Percentiles rank a stretch among this genome's conserved stretches.
These are phyloP conservation scores for Alliaria petiolata DNA, from an alignment of 345 rosid species.

Conservation along the genomic window DNA sequence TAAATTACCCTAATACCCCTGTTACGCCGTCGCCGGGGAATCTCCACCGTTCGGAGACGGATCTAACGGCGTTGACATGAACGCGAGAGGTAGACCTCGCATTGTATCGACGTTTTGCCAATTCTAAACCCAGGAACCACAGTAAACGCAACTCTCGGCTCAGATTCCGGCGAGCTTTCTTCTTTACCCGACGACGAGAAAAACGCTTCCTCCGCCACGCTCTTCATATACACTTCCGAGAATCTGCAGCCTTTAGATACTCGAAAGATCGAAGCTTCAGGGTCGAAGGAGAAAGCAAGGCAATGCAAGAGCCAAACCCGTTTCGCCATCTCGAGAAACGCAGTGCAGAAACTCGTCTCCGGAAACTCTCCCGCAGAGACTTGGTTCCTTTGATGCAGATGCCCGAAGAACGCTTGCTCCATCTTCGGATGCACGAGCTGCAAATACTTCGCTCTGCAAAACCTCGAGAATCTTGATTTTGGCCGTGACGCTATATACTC, in stretches of 20 bases:
- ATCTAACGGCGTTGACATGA: slow-evolving; percentile 16
- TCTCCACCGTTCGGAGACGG: neutral
- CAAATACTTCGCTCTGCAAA: slow-evolving; percentile 62
- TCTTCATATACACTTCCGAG: slow-evolving; percentile 88
- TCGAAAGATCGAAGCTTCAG: slow-evolving; percentile 63
- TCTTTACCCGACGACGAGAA: neutral
- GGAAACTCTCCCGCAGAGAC: slow-evolving; percentile 54
- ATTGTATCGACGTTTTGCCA: slow-evolving; percentile 63
- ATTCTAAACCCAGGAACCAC: slow-evolving; percentile 87
- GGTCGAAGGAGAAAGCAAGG: slow-evolving; percentile 67
- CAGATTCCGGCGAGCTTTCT: slow-evolving; percentile 34
- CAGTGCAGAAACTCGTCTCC: slow-evolving; percentile 42
- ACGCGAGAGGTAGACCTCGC: slow-evolving; percentile 65
- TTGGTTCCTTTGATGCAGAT: slow-evolving; percentile 46
- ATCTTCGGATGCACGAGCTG: slow-evolving; percentile 69
- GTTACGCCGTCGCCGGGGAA: neutral
- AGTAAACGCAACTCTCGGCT: slow-evolving; percentile 65
- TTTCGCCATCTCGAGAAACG: slow-evolving; percentile 78
- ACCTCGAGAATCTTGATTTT: slow-evolving; percentile 58
- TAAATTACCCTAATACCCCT: slow-evolving; percentile 29
- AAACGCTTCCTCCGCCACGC: slow-evolving; percentile 56
- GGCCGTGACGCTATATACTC: slow-evolving; percentile 54
- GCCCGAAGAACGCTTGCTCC: slow-evolving; percentile 72
- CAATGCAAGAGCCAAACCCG: slow-evolving; percentile 87
- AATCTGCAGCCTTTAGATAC: slow-evolving; percentile 52